phyloP scores from a whole-genome alignment of 768 basidiomycete genomes.

The Boletus vinaceobasis region DNA sequence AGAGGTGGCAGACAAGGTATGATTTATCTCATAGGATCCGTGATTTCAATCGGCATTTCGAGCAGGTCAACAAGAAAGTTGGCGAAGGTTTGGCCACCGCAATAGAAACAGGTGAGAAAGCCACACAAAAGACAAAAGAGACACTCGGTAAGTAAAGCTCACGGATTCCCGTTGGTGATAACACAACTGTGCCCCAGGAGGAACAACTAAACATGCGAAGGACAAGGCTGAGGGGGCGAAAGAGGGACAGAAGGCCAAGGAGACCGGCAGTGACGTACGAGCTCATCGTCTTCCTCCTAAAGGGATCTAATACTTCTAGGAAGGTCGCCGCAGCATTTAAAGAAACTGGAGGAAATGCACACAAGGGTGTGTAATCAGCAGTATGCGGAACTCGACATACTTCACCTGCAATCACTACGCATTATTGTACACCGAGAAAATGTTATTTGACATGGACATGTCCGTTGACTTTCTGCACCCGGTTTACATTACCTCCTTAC shows the following conservation, averaged over 20 bases:
- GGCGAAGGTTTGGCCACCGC: constrained; percentile 39
- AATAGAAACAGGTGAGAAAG: constrained; percentile 42
- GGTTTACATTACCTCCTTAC: no score
- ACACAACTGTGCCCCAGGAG: not conserved
- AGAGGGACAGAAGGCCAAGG: constrained; percentile 12
- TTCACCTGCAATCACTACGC: not conserved
- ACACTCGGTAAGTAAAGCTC: constrained; percentile 27
- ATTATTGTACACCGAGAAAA: not conserved
- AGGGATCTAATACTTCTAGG: not conserved
- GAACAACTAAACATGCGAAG: constrained; percentile 2
- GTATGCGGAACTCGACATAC: not conserved
- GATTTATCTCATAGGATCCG: not conserved
- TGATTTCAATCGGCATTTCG: not conserved
- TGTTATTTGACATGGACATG: not conserved
- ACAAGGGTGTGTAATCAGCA: constrained; percentile 4
- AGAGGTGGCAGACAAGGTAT: constrained; percentile 37
- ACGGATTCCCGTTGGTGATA: not conserved
- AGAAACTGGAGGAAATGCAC: constrained; percentile 15
- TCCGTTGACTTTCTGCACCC: no score
- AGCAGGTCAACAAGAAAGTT: constrained; percentile 40
- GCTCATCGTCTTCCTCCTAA: not conserved
- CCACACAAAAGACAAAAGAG: constrained; percentile 37
- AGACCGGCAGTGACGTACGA: constrained; percentile 3
- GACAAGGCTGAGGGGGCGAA: not conserved
- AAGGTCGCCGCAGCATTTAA: constrained; percentile 16